Conservation (phyloP, 495 filamentous ascomycete genomes). For the Daldinia concentrica region DNA sequence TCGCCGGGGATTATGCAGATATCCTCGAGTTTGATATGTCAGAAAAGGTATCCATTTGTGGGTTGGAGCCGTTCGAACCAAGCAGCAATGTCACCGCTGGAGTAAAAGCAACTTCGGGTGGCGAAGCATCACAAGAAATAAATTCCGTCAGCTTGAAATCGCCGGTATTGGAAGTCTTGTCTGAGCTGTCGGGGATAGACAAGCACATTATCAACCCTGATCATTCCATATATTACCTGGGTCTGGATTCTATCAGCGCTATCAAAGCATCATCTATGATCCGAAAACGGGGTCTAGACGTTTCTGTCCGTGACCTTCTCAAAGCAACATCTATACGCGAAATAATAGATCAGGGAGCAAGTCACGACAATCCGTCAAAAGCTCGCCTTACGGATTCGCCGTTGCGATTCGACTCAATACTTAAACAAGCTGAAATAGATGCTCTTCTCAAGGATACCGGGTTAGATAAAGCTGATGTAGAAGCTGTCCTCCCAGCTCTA, state of each 20-base stretch:
- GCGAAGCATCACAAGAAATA: background rate
- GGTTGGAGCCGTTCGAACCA: slow-evolving; percentile 51
- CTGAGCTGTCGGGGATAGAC: slow-evolving; percentile 69
- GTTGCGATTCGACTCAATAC: slow-evolving; percentile 17
- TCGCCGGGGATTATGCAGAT: slow-evolving; percentile 59
- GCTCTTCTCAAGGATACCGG: slow-evolving; percentile 41
- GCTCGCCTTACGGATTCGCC: background rate
- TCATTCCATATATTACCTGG: slow-evolving; percentile 83
- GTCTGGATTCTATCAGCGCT: slow-evolving; percentile 89
- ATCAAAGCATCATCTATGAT: slow-evolving; percentile 77
- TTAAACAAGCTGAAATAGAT: slow-evolving; percentile 48
- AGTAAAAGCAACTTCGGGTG: background rate
- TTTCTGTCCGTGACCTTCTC: slow-evolving; percentile 73
- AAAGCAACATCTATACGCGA: slow-evolving; percentile 68
- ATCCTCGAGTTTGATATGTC: slow-evolving; percentile 59
- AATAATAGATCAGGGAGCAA: slow-evolving; percentile 51
- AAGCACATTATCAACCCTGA: slow-evolving; percentile 66
- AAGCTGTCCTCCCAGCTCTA: slow-evolving; percentile 69
- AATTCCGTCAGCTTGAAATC: slow-evolving; percentile 42
- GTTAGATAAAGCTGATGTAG: slow-evolving; percentile 55
- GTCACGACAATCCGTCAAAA: slow-evolving; percentile 9
- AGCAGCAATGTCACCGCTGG: slow-evolving; percentile 1
- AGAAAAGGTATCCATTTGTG: slow-evolving; percentile 63
- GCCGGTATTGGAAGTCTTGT: slow-evolving; percentile 69
- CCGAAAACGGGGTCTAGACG: slow-evolving; percentile 63